phyloP scores from a whole-genome alignment of 2,329 filamentous ascomycete genomes.

The Penicillium sp. region DNA sequence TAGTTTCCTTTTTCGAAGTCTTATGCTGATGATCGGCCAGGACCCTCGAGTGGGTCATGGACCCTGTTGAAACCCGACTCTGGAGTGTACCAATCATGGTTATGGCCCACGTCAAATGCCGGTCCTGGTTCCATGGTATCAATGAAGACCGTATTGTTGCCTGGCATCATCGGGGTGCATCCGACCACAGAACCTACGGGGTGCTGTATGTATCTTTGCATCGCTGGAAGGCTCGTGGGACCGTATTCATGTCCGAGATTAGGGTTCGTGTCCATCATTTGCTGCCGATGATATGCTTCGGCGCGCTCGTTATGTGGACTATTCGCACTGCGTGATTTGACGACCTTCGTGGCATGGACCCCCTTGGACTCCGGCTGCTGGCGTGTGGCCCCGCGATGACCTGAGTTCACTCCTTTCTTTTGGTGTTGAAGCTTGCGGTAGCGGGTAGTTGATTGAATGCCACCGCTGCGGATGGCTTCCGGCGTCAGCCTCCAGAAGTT shows the following conservation, averaged over 20 bases:
- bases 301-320: slow-evolving; percentile 25
- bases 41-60: slow-evolving; percentile 16
- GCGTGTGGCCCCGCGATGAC: slow-evolving; percentile 40
- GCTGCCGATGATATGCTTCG: slow-evolving; percentile 19
- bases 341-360: slow-evolving; percentile 39
- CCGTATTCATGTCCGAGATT: not conserved
- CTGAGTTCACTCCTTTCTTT: slow-evolving; percentile 40
- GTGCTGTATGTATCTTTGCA: not conserved
- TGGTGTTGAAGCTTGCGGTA: slow-evolving; percentile 57
- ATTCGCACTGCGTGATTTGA: slow-evolving; percentile 30
- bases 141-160: slow-evolving; percentile 27
- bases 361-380: slow-evolving; percentile 44
- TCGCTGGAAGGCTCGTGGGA: not conserved
- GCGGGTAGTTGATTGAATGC: slow-evolving; percentile 78
- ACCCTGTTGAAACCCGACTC: slow-evolving; percentile 16
- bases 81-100: slow-evolving; percentile 18
- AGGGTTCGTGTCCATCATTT: not conserved
- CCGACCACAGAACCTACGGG: slow-evolving; percentile 29
- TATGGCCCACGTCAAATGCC: slow-evolving; percentile 19
- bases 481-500: slow-evolving; percentile 77
- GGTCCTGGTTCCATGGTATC: slow-evolving; percentile 19
- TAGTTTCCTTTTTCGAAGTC: slow-evolving; percentile 10
- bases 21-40: slow-evolving; percentile 19
- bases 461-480: slow-evolving; percentile 64
- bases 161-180: slow-evolving; percentile 26